Evolutionary conservation across 2,329 filamentous ascomycete genomes (phyloP).

Genomic region (Geosmithia flava): DNA sequence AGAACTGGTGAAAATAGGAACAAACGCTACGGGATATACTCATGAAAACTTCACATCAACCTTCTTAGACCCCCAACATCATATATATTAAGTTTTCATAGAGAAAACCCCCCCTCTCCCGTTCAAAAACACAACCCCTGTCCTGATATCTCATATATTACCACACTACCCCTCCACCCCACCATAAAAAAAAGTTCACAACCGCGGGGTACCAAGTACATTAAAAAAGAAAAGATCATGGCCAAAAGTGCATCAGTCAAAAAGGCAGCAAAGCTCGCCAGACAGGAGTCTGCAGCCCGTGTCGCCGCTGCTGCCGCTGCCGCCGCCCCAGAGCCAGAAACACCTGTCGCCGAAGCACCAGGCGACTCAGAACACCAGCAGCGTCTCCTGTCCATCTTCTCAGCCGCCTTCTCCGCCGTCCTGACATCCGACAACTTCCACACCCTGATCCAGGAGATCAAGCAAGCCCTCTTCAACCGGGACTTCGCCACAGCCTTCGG

Average conservation of each 20-base stretch:
- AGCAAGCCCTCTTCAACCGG: slow-evolving; percentile 72
- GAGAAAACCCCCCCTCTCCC: too few species aligned
- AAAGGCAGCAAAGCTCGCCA: neutral
- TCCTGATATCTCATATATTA: too few species aligned
- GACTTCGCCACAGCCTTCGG: slow-evolving; percentile 77
- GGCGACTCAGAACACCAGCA: slow-evolving; percentile 37
- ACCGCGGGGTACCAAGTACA: too few species aligned
- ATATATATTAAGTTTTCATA: too few species aligned
- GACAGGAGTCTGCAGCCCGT: neutral
- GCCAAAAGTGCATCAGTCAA: slow-evolving; percentile 1
- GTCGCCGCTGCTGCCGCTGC: neutral
- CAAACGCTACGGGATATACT: too few species aligned
- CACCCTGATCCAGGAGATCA: slow-evolving; percentile 63
- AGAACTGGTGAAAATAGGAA: too few species aligned
- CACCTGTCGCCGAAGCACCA: neutral
- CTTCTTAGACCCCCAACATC: too few species aligned
- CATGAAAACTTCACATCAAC: too few species aligned
- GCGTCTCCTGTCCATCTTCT: slow-evolving; percentile 61
- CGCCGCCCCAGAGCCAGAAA: neutral
- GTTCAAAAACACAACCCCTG: too few species aligned
- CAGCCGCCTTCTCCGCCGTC: slow-evolving; percentile 43
- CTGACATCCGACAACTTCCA: slow-evolving; percentile 35
- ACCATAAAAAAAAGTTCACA: too few species aligned
- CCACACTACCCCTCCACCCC: too few species aligned
- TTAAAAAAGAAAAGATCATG: too few species aligned